phyloP scores from a whole-genome alignment of 129 eudicot species.

The Ambrosia artemisiifolia region DNA sequence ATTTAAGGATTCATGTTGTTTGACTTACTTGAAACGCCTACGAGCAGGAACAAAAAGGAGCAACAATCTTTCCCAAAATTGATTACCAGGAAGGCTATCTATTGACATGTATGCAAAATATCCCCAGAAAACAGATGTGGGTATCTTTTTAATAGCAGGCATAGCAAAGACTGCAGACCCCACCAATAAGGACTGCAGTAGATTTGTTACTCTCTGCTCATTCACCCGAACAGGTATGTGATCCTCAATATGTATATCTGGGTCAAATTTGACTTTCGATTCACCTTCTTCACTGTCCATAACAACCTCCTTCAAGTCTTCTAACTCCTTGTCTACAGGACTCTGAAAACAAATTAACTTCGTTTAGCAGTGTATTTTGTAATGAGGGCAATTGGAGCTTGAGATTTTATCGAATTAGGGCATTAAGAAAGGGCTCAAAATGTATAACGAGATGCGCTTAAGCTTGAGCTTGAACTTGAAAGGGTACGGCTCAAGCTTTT shows the following conservation, averaged over 20 bases:
- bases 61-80: constrained; percentile 67
- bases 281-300: constrained; percentile 41
- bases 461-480: background rate
- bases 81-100: constrained; percentile 74
- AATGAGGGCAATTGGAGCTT: background rate
- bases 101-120: constrained; percentile 75
- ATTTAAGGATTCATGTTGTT: background rate
- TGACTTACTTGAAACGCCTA: constrained; percentile 56
- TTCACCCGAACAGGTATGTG: constrained; percentile 75
- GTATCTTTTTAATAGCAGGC: constrained; percentile 59
- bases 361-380: constrained; percentile 2
- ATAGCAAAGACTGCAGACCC: constrained; percentile 49
- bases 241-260: constrained; percentile 56
- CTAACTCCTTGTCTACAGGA: constrained; percentile 47
- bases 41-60: constrained; percentile 59
- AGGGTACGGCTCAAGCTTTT: too few species aligned
- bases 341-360: constrained; percentile 24
- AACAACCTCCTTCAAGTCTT: constrained; percentile 55
- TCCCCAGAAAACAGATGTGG: constrained; percentile 74
- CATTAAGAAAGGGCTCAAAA: too few species aligned
- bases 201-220: constrained; percentile 72
- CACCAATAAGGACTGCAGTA: constrained; percentile 60
- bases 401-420: background rate
- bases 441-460: too few species aligned
- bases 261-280: constrained; percentile 42